Evolutionary conservation across 2,329 filamentous ascomycete species (phyloP).

Genomic region (Colletotrichum caudatum): DNA sequence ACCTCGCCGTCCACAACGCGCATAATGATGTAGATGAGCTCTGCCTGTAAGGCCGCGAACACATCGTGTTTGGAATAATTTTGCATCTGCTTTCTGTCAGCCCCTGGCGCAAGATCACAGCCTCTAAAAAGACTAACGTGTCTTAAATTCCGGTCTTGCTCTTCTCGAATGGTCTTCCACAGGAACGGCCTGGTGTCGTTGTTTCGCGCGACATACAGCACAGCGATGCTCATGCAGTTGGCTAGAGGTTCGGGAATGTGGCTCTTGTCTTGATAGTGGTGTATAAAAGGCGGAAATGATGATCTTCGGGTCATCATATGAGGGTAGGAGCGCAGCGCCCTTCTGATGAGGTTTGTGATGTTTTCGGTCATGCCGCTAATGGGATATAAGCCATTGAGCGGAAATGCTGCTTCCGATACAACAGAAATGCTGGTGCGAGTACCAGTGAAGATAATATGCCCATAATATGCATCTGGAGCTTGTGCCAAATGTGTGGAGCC

Average conservation of each 20-base stretch:
- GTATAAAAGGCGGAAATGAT: conserved; percentile 39
- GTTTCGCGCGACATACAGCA: conserved; percentile 26
- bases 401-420: conserved; percentile 1
- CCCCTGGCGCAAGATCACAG: background rate
- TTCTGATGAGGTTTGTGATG: conserved; percentile 16
- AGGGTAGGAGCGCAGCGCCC: conserved; percentile 23
- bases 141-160: conserved; percentile 25
- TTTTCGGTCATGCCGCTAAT: background rate
- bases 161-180: conserved; percentile 29
- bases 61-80: conserved; percentile 5
- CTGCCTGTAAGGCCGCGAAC: conserved; percentile 32
- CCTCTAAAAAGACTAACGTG: background rate
- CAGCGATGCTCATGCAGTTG: conserved; percentile 36
- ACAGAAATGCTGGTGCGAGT: background rate
- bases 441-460: no score
- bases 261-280: conserved; percentile 22
- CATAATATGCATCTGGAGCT: background rate
- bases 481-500: no score
- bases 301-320: conserved; percentile 38
- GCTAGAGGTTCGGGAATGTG: conserved; percentile 26
- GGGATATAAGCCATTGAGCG: background rate
- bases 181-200: conserved; percentile 23
- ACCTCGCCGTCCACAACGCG: conserved; percentile 27
- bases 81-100: background rate
- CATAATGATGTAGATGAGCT: conserved; percentile 39